These are phyloP conservation scores for Diplotaxis tenuifolia DNA, from an alignment of 345 rosid species.

Conservation along the genomic window DNA sequence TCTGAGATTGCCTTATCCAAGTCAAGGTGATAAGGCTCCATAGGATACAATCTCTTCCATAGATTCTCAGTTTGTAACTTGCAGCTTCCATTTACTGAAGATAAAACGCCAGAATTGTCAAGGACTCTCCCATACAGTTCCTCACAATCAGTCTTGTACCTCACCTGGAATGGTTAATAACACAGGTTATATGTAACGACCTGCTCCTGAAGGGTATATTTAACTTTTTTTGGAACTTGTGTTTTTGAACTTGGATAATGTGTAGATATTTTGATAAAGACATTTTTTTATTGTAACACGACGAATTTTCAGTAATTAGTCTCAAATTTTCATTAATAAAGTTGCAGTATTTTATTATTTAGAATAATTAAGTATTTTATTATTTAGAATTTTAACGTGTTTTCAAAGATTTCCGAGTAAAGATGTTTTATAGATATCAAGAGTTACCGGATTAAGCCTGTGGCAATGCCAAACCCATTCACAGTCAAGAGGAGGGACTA, in stretches of 20 bases:
- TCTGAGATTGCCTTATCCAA: constrained; percentile 24
- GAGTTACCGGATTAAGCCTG: constrained; percentile 65
- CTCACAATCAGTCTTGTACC: constrained; percentile 57
- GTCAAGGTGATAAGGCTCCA: constrained; percentile 63
- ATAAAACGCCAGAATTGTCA: constrained; percentile 53
- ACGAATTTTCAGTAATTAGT: neutral
- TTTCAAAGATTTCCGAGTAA: neutral
- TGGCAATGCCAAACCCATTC: constrained; percentile 98
- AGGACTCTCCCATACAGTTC: constrained; percentile 61
- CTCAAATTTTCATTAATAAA: neutral
- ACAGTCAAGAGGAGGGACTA: constrained; percentile 83
- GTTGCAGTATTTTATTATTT: neutral
- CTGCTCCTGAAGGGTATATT: neutral
- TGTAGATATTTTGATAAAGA: neutral
- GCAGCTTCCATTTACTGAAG: constrained; percentile 53
- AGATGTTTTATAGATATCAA: neutral
- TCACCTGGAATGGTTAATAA: constrained; percentile 35
- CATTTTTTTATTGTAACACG: neutral
- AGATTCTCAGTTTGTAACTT: constrained; percentile 47
- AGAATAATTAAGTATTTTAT: neutral
- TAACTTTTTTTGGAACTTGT: neutral
- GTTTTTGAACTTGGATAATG: neutral
- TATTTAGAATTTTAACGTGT: neutral
- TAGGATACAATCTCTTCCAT: constrained; percentile 64
- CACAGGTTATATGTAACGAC: neutral